Percentiles rank a stretch among this genome's conserved stretches.
These are phyloP conservation scores for Dioscorea zingiberensis DNA, from an alignment of 106 monocot species.

Conservation along the genomic window DNA sequence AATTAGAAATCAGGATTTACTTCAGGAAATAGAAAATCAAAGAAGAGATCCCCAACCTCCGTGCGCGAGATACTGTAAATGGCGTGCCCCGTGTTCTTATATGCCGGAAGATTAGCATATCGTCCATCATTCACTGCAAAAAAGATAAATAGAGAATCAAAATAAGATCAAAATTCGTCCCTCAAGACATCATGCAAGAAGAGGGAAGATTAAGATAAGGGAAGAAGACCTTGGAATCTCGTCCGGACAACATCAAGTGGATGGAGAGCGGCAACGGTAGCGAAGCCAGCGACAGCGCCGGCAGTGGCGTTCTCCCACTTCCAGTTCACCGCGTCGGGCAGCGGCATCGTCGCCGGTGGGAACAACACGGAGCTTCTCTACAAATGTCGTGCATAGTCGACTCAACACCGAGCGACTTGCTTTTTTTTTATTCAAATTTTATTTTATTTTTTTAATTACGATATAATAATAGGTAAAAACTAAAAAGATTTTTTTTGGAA, in stretches of 20 bases:
- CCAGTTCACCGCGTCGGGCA: constrained; percentile 1
- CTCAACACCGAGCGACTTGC: no score
- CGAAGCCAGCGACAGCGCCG: constrained; percentile 5
- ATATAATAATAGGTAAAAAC: no score
- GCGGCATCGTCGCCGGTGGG: neutral
- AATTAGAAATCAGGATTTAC: no score
- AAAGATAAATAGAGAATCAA: no score
- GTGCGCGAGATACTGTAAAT: constrained; percentile 58
- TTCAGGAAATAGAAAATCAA: no score
- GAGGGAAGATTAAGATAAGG: neutral
- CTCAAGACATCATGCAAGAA: no score
- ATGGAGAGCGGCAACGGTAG: constrained; percentile 6
- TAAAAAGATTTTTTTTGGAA: no score
- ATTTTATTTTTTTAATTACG: no score
- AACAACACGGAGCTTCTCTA: no score
- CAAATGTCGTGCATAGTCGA: no score
- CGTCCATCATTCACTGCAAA: neutral
- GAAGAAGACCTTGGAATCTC: constrained; percentile 65
- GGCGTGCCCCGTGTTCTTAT: constrained; percentile 80
- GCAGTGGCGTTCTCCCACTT: constrained; percentile 3
- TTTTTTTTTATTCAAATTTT: no score
- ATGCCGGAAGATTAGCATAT: constrained; percentile 1
- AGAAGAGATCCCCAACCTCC: constrained; percentile 33
- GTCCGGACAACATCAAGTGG: constrained; percentile 79
- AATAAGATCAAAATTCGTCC: no score